Conservation (phyloP, 768 basidiomycete genomes). For the Termitomyces sp. region DNA sequence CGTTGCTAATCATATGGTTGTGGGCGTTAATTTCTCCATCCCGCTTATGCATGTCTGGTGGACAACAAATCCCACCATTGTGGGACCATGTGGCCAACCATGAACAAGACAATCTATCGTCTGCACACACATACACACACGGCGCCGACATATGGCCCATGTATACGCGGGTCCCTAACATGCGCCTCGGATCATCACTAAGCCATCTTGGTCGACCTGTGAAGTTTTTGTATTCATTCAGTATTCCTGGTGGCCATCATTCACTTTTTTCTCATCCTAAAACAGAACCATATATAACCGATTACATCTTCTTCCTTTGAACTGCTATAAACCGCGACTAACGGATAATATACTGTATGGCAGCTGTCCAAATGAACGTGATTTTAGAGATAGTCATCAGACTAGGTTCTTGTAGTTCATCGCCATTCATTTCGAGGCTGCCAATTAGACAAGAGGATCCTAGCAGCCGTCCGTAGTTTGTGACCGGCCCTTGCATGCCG, state of each 20-base stretch:
- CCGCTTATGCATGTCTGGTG: not conserved
- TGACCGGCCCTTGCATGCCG: not conserved
- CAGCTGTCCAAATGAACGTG: not conserved
- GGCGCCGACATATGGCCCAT: conserved; percentile 1
- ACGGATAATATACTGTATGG: not conserved
- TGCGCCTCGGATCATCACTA: conserved; percentile 10
- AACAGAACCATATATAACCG: not conserved
- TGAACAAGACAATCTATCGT: conserved; percentile 5
- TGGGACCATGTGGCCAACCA: conserved; percentile 9
- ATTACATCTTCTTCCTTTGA: not conserved
- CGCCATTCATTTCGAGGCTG: not conserved
- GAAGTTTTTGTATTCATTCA: not conserved
- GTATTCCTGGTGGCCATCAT: conserved; percentile 4
- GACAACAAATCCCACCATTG: not conserved
- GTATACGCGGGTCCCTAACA: conserved; percentile 11
- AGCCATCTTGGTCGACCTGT: conserved; percentile 3
- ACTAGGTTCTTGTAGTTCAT: not conserved
- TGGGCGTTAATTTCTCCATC: no score
- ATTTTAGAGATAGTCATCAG: not conserved
- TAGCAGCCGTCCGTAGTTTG: not conserved
- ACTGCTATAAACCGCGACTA: not conserved
- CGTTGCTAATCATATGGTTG: not conserved
- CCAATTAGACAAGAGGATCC: not conserved
- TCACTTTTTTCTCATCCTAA: not conserved
- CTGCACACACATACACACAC: not conserved